Base-by-base conservation (phyloP, 2,329 filamentous ascomycete genomes). In the Thelonectria rubi region DNA sequence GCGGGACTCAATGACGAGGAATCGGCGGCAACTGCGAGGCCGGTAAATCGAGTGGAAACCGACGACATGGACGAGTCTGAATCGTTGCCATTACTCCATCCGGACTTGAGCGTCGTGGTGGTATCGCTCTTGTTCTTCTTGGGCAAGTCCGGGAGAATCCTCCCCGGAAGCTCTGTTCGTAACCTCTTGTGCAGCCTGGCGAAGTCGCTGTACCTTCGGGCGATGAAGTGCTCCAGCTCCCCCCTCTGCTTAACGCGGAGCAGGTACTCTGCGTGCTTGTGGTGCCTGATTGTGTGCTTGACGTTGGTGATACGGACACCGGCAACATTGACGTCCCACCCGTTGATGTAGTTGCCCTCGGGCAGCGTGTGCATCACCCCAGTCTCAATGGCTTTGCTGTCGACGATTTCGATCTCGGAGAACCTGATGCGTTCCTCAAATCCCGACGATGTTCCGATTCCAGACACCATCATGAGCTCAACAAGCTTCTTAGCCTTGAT, bases 391-490 rank as follows among this genome's bases (percentile, higher is more conserved):
- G 95, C 94, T 56, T 93, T 91, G 65, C 93, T 88, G 73, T 99
- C 95, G 26, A 99, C 93, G 21, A 98, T 93, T 74, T 99, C 95
- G 79, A 99, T 91, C 78, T 99, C 95, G 1, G 93, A 93, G 75
- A 99, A 99, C 52, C 93, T 88, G 73, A 99, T 97, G 60, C 95
- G 88, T 81, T 99, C 95, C 78, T 99, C 95, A 75, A 98, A 99
- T 2, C 95, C 95, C 5, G 94, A 97, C 4, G 95, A 93, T 1
- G 95, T 99, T 34, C 92, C 92, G 60, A 99, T 91, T 39, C 95
- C 95, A 8, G 94, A 98, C 9, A 99, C 95, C 93, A 99, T 97
- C 95, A 99, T 99, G 63, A 99, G 83, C 82, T 99, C 95, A 11
- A 99, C 92, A 60, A 99, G 81, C 81, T 99, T 99, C 76, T 95